These are phyloP conservation scores for Ganoderma lucidum DNA, from an alignment of 1,284 basidiomycete species.

Conservation along the genomic window DNA sequence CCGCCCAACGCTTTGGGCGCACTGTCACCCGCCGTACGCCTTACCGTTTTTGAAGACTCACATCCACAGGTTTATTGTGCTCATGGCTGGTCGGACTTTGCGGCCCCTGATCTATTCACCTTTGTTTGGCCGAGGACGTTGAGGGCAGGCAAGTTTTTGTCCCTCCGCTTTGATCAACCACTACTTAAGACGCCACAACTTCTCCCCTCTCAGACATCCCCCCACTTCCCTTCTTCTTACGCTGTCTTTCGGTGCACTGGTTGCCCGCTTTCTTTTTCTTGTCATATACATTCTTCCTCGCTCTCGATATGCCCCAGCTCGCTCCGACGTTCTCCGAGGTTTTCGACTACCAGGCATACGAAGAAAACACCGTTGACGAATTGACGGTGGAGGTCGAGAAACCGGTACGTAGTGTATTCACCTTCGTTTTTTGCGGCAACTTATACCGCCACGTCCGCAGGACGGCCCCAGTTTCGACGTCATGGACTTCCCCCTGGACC, in stretches of 20 bases:
- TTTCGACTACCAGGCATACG: no score
- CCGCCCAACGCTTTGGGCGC: neutral
- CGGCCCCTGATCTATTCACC: neutral
- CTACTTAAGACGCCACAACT: neutral
- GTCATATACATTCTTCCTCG: no score
- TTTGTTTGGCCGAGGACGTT: neutral
- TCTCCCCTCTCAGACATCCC: neutral
- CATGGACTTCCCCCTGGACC: neutral
- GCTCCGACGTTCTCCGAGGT: no score
- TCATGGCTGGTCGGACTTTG: neutral
- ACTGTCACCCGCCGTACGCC: neutral
- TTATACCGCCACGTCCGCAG: neutral
- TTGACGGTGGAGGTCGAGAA: no score
- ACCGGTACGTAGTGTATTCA: no score
- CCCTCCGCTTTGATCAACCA: neutral
- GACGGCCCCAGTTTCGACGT: neutral
- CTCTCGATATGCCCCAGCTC: no score
- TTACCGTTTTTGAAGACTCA: neutral
- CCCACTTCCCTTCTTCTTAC: neutral
- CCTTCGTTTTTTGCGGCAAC: neutral
- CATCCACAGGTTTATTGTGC: neutral
- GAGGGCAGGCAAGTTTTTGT: no score
- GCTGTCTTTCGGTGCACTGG: neutral
- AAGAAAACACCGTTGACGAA: no score
- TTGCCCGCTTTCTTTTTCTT: neutral